A percentile compares a stretch with the other conserved stretches of the same genome.
phyloP scores from a whole-genome alignment of 805 yeast genomes.

The Monosporozyma unispora region DNA sequence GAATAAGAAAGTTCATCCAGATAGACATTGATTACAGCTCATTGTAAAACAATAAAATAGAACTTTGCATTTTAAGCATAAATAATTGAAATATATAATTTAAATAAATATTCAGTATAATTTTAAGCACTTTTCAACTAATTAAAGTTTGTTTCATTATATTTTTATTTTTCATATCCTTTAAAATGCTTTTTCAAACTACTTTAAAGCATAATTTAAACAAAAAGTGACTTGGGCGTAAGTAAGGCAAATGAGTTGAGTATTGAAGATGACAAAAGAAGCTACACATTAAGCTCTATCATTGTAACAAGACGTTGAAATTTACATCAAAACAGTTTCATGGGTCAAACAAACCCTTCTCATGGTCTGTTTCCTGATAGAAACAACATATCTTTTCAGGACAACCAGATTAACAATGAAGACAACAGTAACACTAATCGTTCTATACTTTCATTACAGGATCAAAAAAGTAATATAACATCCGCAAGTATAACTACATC shows the following conservation, averaged over 20 bases:
- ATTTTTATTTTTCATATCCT: no score
- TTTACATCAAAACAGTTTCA: neutral
- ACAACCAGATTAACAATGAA: neutral
- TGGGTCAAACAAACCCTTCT: conserved; percentile 5
- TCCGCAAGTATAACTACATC: neutral
- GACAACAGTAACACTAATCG: neutral
- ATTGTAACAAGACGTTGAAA: neutral
- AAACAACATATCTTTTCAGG: conserved; percentile 9
- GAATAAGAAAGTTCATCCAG: conserved; percentile 14
- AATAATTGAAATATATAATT: neutral
- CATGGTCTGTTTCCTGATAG: conserved; percentile 17
- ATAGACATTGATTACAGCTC: neutral
- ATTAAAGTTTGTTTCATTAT: no score
- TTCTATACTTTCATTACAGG: neutral
- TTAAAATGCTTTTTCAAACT: no score
- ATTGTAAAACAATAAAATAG: neutral
- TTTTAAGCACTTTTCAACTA: neutral
- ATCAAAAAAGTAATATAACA: neutral
- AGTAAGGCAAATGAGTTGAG: neutral
- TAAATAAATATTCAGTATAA: neutral
- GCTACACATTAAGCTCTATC: neutral
- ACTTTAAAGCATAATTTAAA: no score
- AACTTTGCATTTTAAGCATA: neutral
- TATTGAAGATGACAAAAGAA: neutral
- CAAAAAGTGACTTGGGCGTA: neutral